A percentile compares a stretch with the other conserved stretches of the same genome.
Conservation (phyloP, 2,329 filamentous ascomycete species). For the Calonectria pauciramosa region DNA sequence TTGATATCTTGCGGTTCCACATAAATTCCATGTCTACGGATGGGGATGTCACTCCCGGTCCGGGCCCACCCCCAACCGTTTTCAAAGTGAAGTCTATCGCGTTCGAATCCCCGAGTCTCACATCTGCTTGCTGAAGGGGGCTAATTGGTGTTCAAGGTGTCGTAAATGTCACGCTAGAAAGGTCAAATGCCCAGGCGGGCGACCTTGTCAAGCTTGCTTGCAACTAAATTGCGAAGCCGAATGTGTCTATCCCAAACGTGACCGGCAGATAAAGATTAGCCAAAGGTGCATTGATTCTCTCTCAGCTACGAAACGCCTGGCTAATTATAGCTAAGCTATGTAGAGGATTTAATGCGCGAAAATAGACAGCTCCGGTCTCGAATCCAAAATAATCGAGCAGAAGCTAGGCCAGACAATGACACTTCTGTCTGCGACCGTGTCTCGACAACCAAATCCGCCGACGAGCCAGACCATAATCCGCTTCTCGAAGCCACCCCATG, state of each 20-base stretch:
- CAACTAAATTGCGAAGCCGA: neutral
- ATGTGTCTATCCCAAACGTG: neutral
- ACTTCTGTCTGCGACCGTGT: neutral
- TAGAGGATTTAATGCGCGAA: neutral
- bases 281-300: neutral
- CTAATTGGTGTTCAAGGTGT: neutral
- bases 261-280: neutral
- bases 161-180: neutral
- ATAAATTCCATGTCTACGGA: neutral
- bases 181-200: neutral
- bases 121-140: neutral
- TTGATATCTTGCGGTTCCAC: too few species aligned
- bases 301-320: too few species aligned
- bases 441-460: neutral
- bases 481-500: slow-evolving; percentile 3
- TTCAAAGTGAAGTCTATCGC: neutral
- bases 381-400: neutral
- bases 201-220: neutral
- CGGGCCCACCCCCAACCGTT: neutral
- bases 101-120: neutral
- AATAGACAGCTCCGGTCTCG: neutral
- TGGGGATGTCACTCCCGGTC: neutral
- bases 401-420: neutral
- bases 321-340: neutral
- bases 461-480: neutral